Base-by-base conservation (phyloP, 805 yeast genomes). In the Starmerella apicola region DNA sequence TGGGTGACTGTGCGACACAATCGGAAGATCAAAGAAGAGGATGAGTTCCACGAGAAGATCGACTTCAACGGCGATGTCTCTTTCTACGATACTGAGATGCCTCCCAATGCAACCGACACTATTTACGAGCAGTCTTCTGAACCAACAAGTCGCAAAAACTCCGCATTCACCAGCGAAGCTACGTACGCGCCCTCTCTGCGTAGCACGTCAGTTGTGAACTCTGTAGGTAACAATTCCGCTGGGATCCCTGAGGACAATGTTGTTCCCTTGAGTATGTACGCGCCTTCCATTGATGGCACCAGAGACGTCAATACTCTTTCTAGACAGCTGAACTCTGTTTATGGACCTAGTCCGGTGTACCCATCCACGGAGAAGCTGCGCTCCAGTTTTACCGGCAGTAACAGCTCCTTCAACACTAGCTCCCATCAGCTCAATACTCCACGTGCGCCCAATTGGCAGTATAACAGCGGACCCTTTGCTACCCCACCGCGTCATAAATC, bases 21-120 rank as follows among this genome's bases (percentile, higher is more conserved):
- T 22, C 50, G 55, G 9, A 51, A 53, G 22, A 46, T 57, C 20
- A 51, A 52, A 16, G 51, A 51, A 34, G 69, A 64, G 43, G 67
- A 64, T 43, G 56, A 51, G 34, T 48, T 41, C 5, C 52, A 56
- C 52, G 46, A 52, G 25, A 55, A 52, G 25, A 51, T 64, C 40
- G 68, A 65, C 48, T 51, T 55, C 33, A 61, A 56, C 24, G 56
- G 58, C 37, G 68, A 65, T 48, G 39, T 50, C 32, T 38, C 51
- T 25, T 45, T 42, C 34, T 48, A 33, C 38, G 30, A 27, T 15
- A 15, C 10, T 27, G 30, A 10, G 7, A 27, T 6, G 6, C 10
- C 30, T 13, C 7, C 7, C 8, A 6, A 27, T 6, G 15, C 30
- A 10, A 6, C 30, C 15, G 30, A 27, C 30, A 8, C 30, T 7